These are phyloP conservation scores for Calonectria hongkongensis DNA, from an alignment of 2,329 filamentous ascomycete genomes.

Conservation along the genomic window DNA sequence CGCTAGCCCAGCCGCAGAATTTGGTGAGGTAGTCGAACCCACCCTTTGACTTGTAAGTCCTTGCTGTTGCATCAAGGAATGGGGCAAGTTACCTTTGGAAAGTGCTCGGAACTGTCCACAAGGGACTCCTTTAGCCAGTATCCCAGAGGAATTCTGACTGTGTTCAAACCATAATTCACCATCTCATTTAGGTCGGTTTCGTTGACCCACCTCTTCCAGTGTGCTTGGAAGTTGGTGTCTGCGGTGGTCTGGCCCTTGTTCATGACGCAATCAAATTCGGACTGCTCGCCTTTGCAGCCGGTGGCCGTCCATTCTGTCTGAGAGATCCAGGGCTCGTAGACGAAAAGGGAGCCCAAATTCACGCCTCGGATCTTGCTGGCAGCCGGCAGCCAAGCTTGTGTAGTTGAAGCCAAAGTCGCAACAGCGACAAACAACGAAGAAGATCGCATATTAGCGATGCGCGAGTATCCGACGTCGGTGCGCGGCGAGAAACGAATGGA, in stretches of 20 bases:
- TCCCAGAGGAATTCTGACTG: constrained; percentile 72
- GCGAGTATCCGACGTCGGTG: constrained; percentile 10
- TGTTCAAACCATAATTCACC: constrained; percentile 70
- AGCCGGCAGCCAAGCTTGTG: constrained; percentile 49
- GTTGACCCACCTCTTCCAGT: constrained; percentile 72
- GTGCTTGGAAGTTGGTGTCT: constrained; percentile 67
- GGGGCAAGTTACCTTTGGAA: constrained; percentile 59
- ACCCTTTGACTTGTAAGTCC: constrained; percentile 47
- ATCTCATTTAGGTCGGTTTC: constrained; percentile 69
- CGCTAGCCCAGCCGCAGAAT: constrained; percentile 68
- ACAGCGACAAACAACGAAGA: constrained; percentile 37
- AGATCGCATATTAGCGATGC: constrained; percentile 39
- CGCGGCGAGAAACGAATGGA: not conserved
- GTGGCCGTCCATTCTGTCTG: constrained; percentile 66
- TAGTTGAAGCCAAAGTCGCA: constrained; percentile 41
- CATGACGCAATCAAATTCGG: constrained; percentile 73
- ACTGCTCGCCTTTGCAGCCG: constrained; percentile 66
- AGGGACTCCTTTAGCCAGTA: constrained; percentile 73
- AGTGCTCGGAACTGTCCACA: constrained; percentile 70
- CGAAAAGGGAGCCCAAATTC: constrained; percentile 71
- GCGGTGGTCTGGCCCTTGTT: constrained; percentile 67
- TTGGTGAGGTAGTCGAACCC: constrained; percentile 67
- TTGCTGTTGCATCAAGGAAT: not conserved
- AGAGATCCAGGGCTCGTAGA: constrained; percentile 74
- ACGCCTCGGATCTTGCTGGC: constrained; percentile 71